phyloP scores from a whole-genome alignment of 1,284 basidiomycete species.

The Anthracocystis setariae region DNA sequence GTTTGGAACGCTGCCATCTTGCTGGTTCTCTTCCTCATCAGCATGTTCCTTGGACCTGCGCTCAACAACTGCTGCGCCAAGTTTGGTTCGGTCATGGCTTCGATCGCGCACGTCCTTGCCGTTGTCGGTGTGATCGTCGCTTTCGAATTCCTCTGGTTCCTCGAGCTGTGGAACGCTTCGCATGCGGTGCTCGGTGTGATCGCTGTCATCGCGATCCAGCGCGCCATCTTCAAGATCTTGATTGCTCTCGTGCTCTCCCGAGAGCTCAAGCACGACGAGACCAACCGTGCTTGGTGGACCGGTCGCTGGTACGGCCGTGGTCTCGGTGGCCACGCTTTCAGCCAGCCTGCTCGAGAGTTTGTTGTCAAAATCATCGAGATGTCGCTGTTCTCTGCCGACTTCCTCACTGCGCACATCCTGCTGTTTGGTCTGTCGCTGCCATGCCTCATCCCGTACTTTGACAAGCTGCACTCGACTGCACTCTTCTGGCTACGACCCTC shows the following conservation, averaged over 20 bases:
- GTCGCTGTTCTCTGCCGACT: slow-evolving; percentile 65
- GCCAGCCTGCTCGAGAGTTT: slow-evolving; percentile 66
- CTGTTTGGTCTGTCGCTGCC: slow-evolving; percentile 71
- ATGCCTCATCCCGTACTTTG: slow-evolving; percentile 67
- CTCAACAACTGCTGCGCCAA: slow-evolving; percentile 75
- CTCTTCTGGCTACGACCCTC: slow-evolving; percentile 70
- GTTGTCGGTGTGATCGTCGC: slow-evolving; percentile 64
- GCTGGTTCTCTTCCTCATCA: slow-evolving; percentile 85
- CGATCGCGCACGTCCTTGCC: slow-evolving; percentile 64
- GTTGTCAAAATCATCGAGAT: slow-evolving; percentile 68
- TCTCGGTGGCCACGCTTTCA: slow-evolving; percentile 66
- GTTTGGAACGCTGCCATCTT: slow-evolving; percentile 93
- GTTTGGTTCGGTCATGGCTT: slow-evolving; percentile 67
- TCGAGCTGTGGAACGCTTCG: slow-evolving; percentile 89
- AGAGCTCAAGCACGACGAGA: slow-evolving; percentile 68
- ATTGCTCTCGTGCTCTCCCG: slow-evolving; percentile 65
- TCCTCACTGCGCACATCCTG: slow-evolving; percentile 62
- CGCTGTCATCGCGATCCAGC: slow-evolving; percentile 68
- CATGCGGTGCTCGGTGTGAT: slow-evolving; percentile 76
- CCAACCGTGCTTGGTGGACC: slow-evolving; percentile 68
- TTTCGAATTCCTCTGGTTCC: slow-evolving; percentile 78
- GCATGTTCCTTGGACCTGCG: slow-evolving; percentile 90
- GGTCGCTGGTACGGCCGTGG: slow-evolving; percentile 68
- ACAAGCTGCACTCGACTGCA: slow-evolving; percentile 62
- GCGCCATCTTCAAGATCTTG: slow-evolving; percentile 67